Conservation (phyloP, 352 stramenopile species). For the Globisporangium canariense region DNA sequence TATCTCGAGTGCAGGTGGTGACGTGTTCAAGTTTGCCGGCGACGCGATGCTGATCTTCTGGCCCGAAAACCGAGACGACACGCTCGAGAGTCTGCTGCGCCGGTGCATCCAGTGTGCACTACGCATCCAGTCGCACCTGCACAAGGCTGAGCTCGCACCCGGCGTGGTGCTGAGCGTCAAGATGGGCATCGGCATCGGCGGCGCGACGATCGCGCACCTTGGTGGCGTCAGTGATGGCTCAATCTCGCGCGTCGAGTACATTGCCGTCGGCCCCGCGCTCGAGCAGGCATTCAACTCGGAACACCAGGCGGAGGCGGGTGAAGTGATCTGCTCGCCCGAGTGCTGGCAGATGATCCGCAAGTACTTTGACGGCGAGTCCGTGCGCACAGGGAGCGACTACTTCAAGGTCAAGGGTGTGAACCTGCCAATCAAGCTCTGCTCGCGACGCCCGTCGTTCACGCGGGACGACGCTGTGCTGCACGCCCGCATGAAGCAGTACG, state of each 20-base stretch:
- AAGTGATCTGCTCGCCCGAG: conserved; percentile 88
- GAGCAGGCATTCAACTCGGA: conserved; percentile 90
- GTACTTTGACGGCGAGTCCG: conserved; percentile 56
- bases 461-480: conserved; percentile 82
- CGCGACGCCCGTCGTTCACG: conserved; percentile 65
- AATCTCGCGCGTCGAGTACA: conserved; percentile 87
- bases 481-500: conserved; percentile 87
- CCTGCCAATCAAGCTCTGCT: conserved; percentile 64
- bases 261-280: conserved; percentile 88
- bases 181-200: conserved; percentile 90
- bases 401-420: conserved; percentile 60
- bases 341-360: conserved; percentile 70
- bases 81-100: conserved; percentile 73
- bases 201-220: conserved; percentile 85
- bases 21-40: conserved; percentile 96
- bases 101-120: conserved; percentile 88
- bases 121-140: conserved; percentile 87
- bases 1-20: conserved; percentile 75
- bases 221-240: conserved; percentile 84
- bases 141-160: conserved; percentile 79
- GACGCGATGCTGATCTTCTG: conserved; percentile 95
- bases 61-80: conserved; percentile 89
- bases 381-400: conserved; percentile 35
- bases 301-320: conserved; percentile 80
- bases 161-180: conserved; percentile 93